phyloP scores from a whole-genome alignment of 495 filamentous ascomycete species.

The Friedmanniomyces simplex region DNA sequence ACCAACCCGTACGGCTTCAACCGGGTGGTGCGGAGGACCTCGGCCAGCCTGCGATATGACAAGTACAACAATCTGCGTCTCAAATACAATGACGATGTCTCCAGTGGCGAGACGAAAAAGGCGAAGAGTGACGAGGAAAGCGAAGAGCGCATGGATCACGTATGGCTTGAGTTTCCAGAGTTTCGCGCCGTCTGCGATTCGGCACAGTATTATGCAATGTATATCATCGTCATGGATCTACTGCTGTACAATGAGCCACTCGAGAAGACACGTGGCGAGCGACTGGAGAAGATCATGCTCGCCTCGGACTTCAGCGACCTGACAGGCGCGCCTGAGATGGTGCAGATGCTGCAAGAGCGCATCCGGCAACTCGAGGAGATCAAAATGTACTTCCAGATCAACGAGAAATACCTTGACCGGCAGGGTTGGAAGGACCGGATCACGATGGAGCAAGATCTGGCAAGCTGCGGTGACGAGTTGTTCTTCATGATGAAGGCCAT shows the following conservation, averaged over 20 bases:
- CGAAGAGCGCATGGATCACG: slow-evolving; percentile 81
- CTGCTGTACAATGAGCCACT: slow-evolving; percentile 90
- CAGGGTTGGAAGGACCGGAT: slow-evolving; percentile 86
- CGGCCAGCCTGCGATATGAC: slow-evolving; percentile 85
- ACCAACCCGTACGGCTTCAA: slow-evolving; percentile 90
- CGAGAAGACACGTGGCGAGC: slow-evolving; percentile 88
- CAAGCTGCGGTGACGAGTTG: slow-evolving; percentile 85
- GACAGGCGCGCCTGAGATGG: slow-evolving; percentile 86
- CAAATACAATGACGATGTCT: slow-evolving; percentile 94
- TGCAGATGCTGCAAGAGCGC: slow-evolving; percentile 76
- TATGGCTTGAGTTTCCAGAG: slow-evolving; percentile 93
- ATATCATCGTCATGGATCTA: slow-evolving; percentile 91
- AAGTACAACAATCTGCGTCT: slow-evolving; percentile 96
- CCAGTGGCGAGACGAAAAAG: slow-evolving; percentile 42
- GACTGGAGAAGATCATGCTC: slow-evolving; percentile 95
- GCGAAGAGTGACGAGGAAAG: slow-evolving; percentile 36
- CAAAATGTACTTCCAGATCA: slow-evolving; percentile 88
- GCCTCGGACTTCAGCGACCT: slow-evolving; percentile 99
- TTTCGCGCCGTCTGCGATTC: slow-evolving; percentile 91
- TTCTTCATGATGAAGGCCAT: slow-evolving; percentile 99
- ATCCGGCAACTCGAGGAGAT: slow-evolving; percentile 94
- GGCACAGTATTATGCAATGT: slow-evolving; percentile 90
- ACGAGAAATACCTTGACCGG: slow-evolving; percentile 76
- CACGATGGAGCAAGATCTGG: slow-evolving; percentile 74
- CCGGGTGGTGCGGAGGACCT: slow-evolving; percentile 87